A percentile compares a stretch with the other conserved stretches of the same genome.
Evolutionary conservation across 2,329 filamentous ascomycete species (phyloP).

Genomic region (Bipolaris cookei): DNA sequence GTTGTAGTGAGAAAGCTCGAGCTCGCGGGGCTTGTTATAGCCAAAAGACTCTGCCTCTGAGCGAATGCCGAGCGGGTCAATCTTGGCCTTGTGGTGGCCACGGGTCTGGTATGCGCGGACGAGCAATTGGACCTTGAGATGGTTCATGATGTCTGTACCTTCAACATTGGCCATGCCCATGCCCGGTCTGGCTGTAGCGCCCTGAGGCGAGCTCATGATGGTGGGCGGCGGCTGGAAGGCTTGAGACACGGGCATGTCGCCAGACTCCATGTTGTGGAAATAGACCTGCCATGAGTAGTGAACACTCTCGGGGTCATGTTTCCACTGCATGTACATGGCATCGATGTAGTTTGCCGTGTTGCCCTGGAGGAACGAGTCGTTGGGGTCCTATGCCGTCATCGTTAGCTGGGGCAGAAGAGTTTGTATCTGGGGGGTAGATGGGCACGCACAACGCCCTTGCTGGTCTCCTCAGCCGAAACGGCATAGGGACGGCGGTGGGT

Average conservation of each 20-base stretch:
- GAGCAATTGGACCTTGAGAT: slow-evolving; percentile 96
- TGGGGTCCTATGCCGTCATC: slow-evolving; percentile 68
- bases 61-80: slow-evolving; percentile 93
- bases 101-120: slow-evolving; percentile 97
- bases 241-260: slow-evolving; percentile 96
- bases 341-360: slow-evolving; percentile 99
- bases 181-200: slow-evolving; percentile 74
- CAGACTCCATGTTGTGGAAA: slow-evolving; percentile 99
- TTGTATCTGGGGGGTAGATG: slow-evolving; percentile 12
- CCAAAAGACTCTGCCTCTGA: slow-evolving; percentile 83
- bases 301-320: slow-evolving; percentile 87
- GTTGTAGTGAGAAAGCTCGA: slow-evolving; percentile 90
- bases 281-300: slow-evolving; percentile 99
- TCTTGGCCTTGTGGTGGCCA: slow-evolving; percentile 97
- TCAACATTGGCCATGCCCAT: slow-evolving; percentile 69
- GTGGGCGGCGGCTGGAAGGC: slow-evolving; percentile 96
- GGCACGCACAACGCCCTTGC: slow-evolving; percentile 65
- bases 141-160: slow-evolving; percentile 87
- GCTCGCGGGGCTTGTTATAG: slow-evolving; percentile 87
- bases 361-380: slow-evolving; percentile 94
- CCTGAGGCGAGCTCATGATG: slow-evolving; percentile 80
- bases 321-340: slow-evolving; percentile 99
- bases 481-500: slow-evolving; percentile 64
- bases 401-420: slow-evolving; percentile 36
- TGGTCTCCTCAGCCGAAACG: slow-evolving; percentile 62